Base-by-base conservation (phyloP, 2,329 filamentous ascomycete genomes). In the Penicillium sclerotigenum region DNA sequence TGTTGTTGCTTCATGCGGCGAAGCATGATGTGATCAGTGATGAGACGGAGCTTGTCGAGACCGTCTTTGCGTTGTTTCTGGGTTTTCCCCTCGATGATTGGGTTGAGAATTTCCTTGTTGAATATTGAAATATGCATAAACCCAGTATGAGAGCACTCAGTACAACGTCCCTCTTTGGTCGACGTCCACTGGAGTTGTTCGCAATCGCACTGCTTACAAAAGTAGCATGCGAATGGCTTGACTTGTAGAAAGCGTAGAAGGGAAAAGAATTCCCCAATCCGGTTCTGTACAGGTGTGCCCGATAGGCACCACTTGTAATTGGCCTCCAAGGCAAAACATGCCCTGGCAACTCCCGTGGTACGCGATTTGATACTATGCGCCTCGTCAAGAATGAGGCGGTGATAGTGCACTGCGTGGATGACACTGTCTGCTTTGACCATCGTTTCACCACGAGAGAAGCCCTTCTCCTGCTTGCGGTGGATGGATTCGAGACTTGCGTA, bases 231-330 rank as follows among this genome's bases (percentile, higher is more conserved):
- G 72, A 97, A 97, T 0, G 93, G 93, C 9, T 83, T 82, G 34
- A 97, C 82, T 71, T 96, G 89, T 29, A 99, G 82, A 73, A 99
- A 99, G 2, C 94, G 88, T 54, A 99, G 81, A 22, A 97, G 79
- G 0, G 93, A 97, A 75, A 97, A 97, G 73, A 97, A 95, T 72
- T 97, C 93, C 68, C 94, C 93, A 62, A 97, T 97, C 51, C 93
- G 88, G 69, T 97, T 99, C 73, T 99, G 94, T 1, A 99, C 85
- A 0, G 94, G 94, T 1, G 94, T 99, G 9, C 94, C 94, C 16
- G 90, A 94, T 57, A 99, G 80, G 71, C 94, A 99, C 91, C 94
- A 97, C 66, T 95, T 95, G 75, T 94, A 96, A 18, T 83, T 86
- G 18, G 89, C 89, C 58, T 91, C 87, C 40, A 99, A 79, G 1